Evolutionary conservation across 768 basidiomycete species (phyloP), one percentile per base, ranked within the genome.

Genomic region (Glaciozyma antarctica): DNA sequence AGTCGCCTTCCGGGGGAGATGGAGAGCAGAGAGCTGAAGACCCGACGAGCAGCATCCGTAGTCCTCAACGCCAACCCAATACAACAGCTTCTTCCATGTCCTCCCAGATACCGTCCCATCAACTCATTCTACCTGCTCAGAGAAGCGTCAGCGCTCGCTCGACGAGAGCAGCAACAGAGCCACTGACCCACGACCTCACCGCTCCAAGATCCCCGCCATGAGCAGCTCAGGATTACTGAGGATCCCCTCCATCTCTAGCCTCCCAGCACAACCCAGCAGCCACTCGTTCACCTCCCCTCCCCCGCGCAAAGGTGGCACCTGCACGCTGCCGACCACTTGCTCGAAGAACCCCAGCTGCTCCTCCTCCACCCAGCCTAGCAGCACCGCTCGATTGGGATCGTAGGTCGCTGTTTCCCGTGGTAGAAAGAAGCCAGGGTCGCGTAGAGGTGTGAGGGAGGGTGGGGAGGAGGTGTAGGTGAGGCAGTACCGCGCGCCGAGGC

Each of bases 311-410:
- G 28, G 32, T 13, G 55, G 55, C 38, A 24, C 34, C 34, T 30
- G 34, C 22, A 56, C 55, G 22, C 51, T 30, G 59, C 52, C 43
- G 16, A 69, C 64, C 30, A 69, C 30, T 9, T 5, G 17, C 38
- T 69, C 64, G 32, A 69, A 60, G 21, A 63, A 65, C 10, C 12
- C 44, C 8, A 69, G 45, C 8, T 58, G 48, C 41, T 69, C 68
- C 62, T 69, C 64, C 52, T 66, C 68, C 38, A 69, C 64, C 68
- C 68, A 69, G 15, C 68, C 68, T 19, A 69, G 60, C 34, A 63
- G 54, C 32, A 69, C 52, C 21, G 68, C 68, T 26, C 60, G 61
- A 26, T 5, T 3, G 16, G 64, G 16, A 32, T 69, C 68, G 62
- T 66, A 66, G 12, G 58, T 49, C 28, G 56, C 32, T 13, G 38